Conservation (phyloP, 345 rosid genomes). For the Syzygium grande region DNA sequence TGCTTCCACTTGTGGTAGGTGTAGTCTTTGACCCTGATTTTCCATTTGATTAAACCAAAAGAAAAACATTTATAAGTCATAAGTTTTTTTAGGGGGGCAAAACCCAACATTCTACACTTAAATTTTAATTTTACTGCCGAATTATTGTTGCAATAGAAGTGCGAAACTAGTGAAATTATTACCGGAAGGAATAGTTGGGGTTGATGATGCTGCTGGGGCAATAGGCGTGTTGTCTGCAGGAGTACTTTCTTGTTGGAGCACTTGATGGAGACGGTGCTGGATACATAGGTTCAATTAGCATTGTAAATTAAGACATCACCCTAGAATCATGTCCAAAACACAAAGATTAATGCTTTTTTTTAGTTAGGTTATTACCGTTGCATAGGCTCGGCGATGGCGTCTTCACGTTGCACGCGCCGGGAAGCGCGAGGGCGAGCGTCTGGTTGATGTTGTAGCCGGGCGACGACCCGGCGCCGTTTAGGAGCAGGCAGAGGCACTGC, state of each 20-base stretch:
- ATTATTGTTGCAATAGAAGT: background rate
- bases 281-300: background rate
- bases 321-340: background rate
- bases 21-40: constrained; percentile 21
- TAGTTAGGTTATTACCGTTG: background rate
- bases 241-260: constrained; percentile 8
- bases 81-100: background rate
- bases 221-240: constrained; percentile 8
- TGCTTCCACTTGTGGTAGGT: constrained; percentile 10
- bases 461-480: constrained; percentile 18
- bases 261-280: constrained; percentile 9
- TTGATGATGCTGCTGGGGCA: constrained; percentile 5
- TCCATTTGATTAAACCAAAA: background rate
- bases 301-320: background rate
- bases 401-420: constrained; percentile 20
- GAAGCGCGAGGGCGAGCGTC: constrained; percentile 22
- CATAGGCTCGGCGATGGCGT: constrained; percentile 20
- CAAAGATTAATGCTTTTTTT: background rate
- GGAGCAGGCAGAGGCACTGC: constrained; percentile 30
- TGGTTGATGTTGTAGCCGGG: constrained; percentile 17
- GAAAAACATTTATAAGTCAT: background rate
- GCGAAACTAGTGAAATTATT: background rate
- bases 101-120: background rate
- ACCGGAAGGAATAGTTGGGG: constrained; percentile 16
- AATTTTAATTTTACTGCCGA: background rate